Base-by-base conservation (phyloP, 1,284 basidiomycete genomes). In the Inonotus obliquus region DNA sequence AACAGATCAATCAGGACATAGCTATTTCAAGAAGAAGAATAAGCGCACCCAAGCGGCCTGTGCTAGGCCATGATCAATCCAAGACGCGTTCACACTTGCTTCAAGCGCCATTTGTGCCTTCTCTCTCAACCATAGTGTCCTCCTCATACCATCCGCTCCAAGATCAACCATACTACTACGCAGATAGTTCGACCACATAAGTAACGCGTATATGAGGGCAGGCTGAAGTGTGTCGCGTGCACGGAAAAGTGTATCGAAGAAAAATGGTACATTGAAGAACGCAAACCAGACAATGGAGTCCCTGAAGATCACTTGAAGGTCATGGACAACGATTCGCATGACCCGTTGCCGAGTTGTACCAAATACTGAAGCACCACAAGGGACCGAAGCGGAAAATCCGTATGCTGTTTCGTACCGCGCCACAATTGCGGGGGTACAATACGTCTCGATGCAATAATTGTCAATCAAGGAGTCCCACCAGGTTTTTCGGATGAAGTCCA, bases 401-500 rank as follows among this genome's bases (percentile, higher is more conserved):
- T 59, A 56, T 7, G 54, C 27, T 27, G 27, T 25, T 13, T 57
- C 45, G 23, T 53, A 47, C 4, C 44, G 38, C 13, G 19, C 38
- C 1, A 49, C 51, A 11, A 54, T 55, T 27, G 44, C 29, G 25
- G 59, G 51, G 10, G 60, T 51, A 38, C 51, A 62, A 55, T 56
- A 62, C 32, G 70, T 69, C 7, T 79, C 72, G 23, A 76, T 74
- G 39, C 75, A 67, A 70, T 90, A 90, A 9, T 85, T 69, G 27
- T 75, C 74, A 39, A 89, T 72, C 25, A 91, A 76, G 4, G 79
- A 82, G 68, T 91, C 90, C 86, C 87, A 91, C 89, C 89, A 91
- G 37, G 83, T 84, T 74, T 86, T 83, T 57, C 86, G 85, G 29
- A 78, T 76, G 70, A 87, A 89, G 52, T 79, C 78, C 29, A 86